phyloP scores from a whole-genome alignment of 139 green algal species.

The Marvania coccoides region DNA sequence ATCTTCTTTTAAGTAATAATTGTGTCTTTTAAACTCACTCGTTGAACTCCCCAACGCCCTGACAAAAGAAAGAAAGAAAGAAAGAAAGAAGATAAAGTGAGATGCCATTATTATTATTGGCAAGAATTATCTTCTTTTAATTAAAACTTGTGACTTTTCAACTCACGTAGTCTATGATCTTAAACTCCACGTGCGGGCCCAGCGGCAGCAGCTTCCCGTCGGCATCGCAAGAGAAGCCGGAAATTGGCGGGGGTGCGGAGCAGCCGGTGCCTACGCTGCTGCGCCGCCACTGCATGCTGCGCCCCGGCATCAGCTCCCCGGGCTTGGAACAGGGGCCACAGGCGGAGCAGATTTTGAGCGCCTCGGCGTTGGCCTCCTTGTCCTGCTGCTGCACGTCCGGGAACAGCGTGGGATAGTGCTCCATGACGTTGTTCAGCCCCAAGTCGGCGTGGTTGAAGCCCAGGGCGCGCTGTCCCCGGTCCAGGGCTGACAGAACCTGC shows the following conservation, averaged over 20 bases:
- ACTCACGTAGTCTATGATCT: constrained; percentile 36
- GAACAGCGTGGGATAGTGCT: constrained; percentile 18
- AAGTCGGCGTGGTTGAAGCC: constrained; percentile 37
- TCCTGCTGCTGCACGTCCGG: neutral
- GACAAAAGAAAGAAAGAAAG: no score
- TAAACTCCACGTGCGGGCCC: constrained; percentile 25
- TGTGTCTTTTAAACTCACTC: no score
- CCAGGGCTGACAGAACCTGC: constrained; percentile 23
- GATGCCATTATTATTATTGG: no score
- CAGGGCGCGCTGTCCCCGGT: constrained; percentile 21
- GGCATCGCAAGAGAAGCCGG: neutral
- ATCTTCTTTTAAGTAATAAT: no score
- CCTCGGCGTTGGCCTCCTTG: neutral
- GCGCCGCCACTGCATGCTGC: neutral
- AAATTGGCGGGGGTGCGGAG: neutral
- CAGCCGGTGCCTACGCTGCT: neutral
- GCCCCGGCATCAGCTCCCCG: neutral
- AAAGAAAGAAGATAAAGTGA: no score
- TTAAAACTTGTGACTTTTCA: no score
- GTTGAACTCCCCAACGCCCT: constrained; percentile 14
- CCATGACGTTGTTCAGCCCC: constrained; percentile 34
- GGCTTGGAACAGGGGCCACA: neutral
- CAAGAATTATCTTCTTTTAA: no score
- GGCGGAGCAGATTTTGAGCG: neutral
- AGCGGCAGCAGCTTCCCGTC: constrained; percentile 19